Base-by-base conservation (phyloP, 768 basidiomycete species). In the Boletus speciosus region DNA sequence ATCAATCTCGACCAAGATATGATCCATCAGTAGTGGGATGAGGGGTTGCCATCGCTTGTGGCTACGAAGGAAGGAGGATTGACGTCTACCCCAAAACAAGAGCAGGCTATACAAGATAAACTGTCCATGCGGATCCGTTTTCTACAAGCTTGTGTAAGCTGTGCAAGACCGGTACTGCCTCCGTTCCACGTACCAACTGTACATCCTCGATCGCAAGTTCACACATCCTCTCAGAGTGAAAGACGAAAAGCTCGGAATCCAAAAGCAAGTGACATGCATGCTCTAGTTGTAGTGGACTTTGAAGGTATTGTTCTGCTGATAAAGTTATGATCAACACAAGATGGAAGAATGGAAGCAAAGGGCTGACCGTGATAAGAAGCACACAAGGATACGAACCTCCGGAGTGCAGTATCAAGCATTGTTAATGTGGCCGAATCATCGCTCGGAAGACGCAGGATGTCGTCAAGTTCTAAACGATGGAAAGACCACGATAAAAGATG, bases 201-300 rank as follows among this genome's bases (percentile, higher is more conserved):
- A 81, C 81, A 61, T 91, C 85, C 45, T 85, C 79, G 36, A 88
- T 74, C 45, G 93, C 74, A 39, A 89, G 80, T 59, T 92, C 88
- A 51, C 86, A 83, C 90, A 95, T 95, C 34, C 96, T 77, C 65
- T 94, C 93, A 4, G 91, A 93, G 69, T 98, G 93, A 64, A 90
- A 95, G 3, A 81, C 71, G 63, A 98, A 97, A 38, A 98, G 79
- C 64, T 95, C 93, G 0, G 91, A 93, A 50, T 84, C 81, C 39
- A 95, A 74, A 12, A 98, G 73, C 31, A 88, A 71, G 38, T 80
- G 74, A 61, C 88, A 88, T 11, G 93, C 93, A 66, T 93, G 87
- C 56, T 93, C 83, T 43, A 98, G 78, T 62, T 96, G 93, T 25
- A 88, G 70, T 4, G 88, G 87, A 51, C 83, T 86, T 56, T 91